Evolutionary conservation across 495 filamentous ascomycete genomes (phyloP), one percentile per base, ranked within the genome.

Genomic region (Penicillium alfredii): DNA sequence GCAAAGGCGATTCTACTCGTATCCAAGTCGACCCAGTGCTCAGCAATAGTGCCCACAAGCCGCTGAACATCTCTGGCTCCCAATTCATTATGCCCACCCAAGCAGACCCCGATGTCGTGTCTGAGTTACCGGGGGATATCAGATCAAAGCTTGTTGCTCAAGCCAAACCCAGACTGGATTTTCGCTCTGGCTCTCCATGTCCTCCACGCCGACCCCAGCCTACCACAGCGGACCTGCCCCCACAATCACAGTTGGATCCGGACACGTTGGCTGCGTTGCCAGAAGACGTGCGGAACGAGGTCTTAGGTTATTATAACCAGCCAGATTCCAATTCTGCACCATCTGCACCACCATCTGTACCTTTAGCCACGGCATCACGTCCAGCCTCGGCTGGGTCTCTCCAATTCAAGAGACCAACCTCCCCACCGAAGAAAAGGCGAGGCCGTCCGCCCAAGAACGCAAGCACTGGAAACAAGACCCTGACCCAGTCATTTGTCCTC

Each of bases 61-160:
- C 81, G 3, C 61, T 94, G 10, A 94, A 96, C 49, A 77, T 82
- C 0, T 60, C 73, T 3, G 88, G 88, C 0, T 90, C 87, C 7
- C 88, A 96, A 55, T 94, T 94, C 55, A 77, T 94, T 41, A 61
- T 96, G 49, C 88, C 88, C 3, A 78, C 78, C 4, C 81, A 88
- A 44, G 66, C 83, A 7, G 88, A 96, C 51, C 82, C 80, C 0
- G 61, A 68, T 19, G 79, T 89, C 1, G 61, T 92, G 18, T 80
- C 79, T 1, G 87, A 92, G 50, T 72, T 94, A 2, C 86, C 86
- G 2, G 66, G 66, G 10, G 84, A 92, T 45, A 92, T 94, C 41
- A 73, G 86, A 40, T 77, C 77, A 27, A 83, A 77, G 44, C 71
- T 94, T n/a, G 59, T 77, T 21, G 53, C 68, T 5, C 71, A 75